These are phyloP conservation scores for Fusarium setosum DNA, from an alignment of 2,329 filamentous ascomycete genomes.

Conservation along the genomic window DNA sequence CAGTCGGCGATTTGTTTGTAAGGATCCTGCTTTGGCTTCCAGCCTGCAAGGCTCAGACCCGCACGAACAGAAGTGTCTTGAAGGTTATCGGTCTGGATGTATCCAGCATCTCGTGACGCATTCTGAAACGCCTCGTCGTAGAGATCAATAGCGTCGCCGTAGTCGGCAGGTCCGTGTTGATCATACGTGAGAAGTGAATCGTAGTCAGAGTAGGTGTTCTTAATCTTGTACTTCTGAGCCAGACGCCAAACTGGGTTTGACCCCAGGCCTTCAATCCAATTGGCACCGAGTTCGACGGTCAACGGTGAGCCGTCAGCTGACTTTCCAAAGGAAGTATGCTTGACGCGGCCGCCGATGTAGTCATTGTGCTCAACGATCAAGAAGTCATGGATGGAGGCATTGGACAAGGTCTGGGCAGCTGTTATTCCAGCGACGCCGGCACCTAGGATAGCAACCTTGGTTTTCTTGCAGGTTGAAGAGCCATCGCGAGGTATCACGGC, in stretches of 20 bases:
- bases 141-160: conserved; percentile 58
- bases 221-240: conserved; percentile 68
- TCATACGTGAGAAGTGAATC: conserved; percentile 70
- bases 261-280: conserved; percentile 62
- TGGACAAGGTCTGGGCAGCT: conserved; percentile 71
- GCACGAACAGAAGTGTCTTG: conserved; percentile 71
- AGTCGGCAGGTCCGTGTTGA: conserved; percentile 65
- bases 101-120: conserved; percentile 65
- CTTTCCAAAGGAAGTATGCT: conserved; percentile 67
- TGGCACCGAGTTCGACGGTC: conserved; percentile 73
- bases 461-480: conserved; percentile 40
- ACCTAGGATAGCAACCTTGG: conserved; percentile 54
- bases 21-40: conserved; percentile 68
- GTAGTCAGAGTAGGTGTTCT: conserved; percentile 69
- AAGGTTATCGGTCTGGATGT: conserved; percentile 67
- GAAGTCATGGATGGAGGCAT: conserved; percentile 72
- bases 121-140: conserved; percentile 59
- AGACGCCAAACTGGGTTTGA: conserved; percentile 72
- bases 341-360: conserved; percentile 71
- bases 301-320: conserved; percentile 62
- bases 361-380: conserved; percentile 73
- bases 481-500: conserved; percentile 18
- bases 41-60: conserved; percentile 69
- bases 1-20: conserved; percentile 71
- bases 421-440: conserved; percentile 73